Evolutionary conservation across 2,329 filamentous ascomycete species (phyloP), one percentile per base, ranked within the genome.

Genomic region (Dactylonectria estremocensis): DNA sequence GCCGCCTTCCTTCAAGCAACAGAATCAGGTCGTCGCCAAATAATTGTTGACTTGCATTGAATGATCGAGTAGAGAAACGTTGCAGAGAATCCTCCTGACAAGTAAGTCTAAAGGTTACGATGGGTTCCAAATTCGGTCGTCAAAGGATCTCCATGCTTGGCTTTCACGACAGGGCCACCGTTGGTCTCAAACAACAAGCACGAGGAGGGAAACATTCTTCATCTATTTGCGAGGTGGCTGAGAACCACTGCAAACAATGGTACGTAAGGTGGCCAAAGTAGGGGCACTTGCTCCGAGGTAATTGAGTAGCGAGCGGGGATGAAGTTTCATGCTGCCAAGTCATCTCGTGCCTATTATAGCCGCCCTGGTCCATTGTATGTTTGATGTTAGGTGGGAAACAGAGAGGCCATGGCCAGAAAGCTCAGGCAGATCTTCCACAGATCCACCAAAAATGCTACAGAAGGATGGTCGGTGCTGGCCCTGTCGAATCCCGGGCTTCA

Each of bases 151-250:
- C 55, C 20, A 10, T 49, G 18, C 63, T 60, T 49, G 56, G 35
- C 49, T 33, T 40, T 45, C 28, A 37, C 45, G 35, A 57, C 40
- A 66, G 46, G 43, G 40, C 52, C 57, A 61, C 54, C 37, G 52
- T 57, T 28, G 52, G 28, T 28, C 16, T 61, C 49, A 56, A 69
- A 61, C 54, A 52, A 62, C 46, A 24, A 37, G 31, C 5, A 16
- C 24, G 9, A 28, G 7, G 50, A 35, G n/a, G 10, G 50, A 28
- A 28, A 28, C 31, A 35, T 56, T 24, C 35, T 40, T 54, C 71
- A 74, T 74, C 43, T 67, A 74, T 55, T 10, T 67, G 71, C 35
- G 55, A 63, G 68, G 66, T 66, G 64, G 67, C 63, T 64, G 59
- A 62, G 62, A 66, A 61, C 28, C 64, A 22, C 50, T 24, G 28